phyloP scores from a whole-genome alignment of 148 eudicot species.

The Polygonum aviculare region DNA sequence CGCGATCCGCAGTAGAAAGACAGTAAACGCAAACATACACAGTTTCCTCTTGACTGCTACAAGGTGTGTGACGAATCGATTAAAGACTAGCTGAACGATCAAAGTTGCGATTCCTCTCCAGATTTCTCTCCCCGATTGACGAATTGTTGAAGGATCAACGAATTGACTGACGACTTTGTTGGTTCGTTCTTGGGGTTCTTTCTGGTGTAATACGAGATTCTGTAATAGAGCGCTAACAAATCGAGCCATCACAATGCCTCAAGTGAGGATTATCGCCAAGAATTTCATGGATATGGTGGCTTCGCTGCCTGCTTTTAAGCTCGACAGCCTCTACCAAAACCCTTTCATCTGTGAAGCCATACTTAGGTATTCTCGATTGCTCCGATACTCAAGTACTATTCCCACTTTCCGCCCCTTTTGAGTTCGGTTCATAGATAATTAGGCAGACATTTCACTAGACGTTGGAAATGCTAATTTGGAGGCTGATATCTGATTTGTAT shows the following conservation, averaged over 20 bases:
- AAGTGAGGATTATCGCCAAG: conserved; percentile 75
- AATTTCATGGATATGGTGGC: conserved; percentile 99
- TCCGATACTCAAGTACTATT: not conserved
- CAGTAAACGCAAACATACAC: too few relatives aligned
- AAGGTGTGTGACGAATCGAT: too few relatives aligned
- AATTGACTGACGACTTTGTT: too few relatives aligned
- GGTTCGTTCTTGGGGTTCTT: not conserved
- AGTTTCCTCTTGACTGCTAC: too few relatives aligned
- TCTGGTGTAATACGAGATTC: not conserved
- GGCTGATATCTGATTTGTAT: not conserved
- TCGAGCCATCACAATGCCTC: conserved; percentile 41
- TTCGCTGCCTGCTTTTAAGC: conserved; percentile 79
- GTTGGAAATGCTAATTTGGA: not conserved
- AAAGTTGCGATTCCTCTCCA: too few relatives aligned
- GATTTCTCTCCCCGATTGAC: not conserved
- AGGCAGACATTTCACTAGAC: too few relatives aligned
- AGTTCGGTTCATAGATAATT: not conserved
- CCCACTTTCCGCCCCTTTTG: too few relatives aligned
- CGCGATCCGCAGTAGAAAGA: not conserved
- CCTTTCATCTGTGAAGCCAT: conserved; percentile 94
- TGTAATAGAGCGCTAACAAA: not conserved
- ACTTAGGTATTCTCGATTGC: conserved; percentile 43
- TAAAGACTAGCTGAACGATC: too few relatives aligned
- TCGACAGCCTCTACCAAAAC: conserved; percentile 68
- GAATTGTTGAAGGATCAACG: too few relatives aligned